Evolutionary conservation across 331 rosid species (phyloP), one percentile per base, ranked within the genome.

Genomic region (Malus hybrid): DNA sequence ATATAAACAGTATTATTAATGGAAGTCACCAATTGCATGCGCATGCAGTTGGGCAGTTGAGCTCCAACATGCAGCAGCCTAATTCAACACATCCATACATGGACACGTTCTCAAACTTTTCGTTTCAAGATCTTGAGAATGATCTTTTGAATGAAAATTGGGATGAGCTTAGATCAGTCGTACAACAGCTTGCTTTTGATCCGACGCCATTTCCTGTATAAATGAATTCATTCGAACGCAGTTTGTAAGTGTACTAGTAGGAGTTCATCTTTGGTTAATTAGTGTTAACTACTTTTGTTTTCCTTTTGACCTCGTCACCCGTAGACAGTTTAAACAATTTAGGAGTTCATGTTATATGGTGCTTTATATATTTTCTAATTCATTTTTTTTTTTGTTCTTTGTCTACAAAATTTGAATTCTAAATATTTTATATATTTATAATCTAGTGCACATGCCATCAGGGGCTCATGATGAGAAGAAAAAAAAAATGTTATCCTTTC

Each of bases 81-180:
- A 12, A 3, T 57, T 22, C 67, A 75, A 69, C 59, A 71, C 76
- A 60, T 83, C 36, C 74, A 32, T 34, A 39, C 65, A 52, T 68
- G 70, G 61, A 74, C 16, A 24, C 79, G 5, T 52, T 76, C 39
- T 82, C 95, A 20, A 80, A 78, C 84, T 65, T 79, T 29, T 79
- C 90, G 69, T 72, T 24, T 32, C 52, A 67, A 31, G 81, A 66
- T 5, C 46, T 55, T 4, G 81, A 77, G 22, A 55, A 69, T 54
- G 88, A 87, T 60, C 71, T 87, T 19, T 80, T 89, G n/a, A 81
- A 75, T 71, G 91, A 80, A 16, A 85, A 86, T 33, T 93, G 98
- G 97, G 98, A 93, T 74, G 98, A 93, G 83, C 92, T 91, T 61
- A 90, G 90, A 82, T 86, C 97, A 5, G 87, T 87, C 61, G 83